Base-by-base conservation (phyloP, 495 filamentous ascomycete genomes). In the Xylaria scruposa region DNA sequence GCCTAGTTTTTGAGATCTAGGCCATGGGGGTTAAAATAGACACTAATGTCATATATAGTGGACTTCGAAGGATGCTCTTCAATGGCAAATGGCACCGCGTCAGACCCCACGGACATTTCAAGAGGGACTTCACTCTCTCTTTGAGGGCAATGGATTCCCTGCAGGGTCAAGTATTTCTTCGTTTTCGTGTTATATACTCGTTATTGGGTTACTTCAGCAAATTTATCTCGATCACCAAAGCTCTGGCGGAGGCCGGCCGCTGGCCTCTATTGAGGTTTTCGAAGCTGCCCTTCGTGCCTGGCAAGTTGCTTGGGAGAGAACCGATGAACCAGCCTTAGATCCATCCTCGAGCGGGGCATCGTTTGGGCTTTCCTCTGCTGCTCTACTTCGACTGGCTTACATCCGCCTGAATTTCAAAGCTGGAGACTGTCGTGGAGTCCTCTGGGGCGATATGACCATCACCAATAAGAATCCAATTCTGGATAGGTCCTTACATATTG, bases 341-440 rank as follows among this genome's bases (percentile, higher is more conserved):
- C 86, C 85, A 36, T 82, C 85, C 49, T 85, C 85, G 44, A 85
- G 84, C 17, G 85, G 85, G 12, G 86, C 84, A 2, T 85, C 86
- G 5, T 84, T 88, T 49, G 85, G 84, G n/a, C 87, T 88, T 70
- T 87, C 84, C 59, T 85, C 86, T 10, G 87, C 85, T 13, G 86
- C 86, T 21, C 80, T 88, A n/a, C 76, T 87, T 21, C 85, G 86
- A 3, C 81, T 88, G 19, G 85, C 86, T 12, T 88, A 87, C 75
- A 87, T 88, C 46, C 77, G 86, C 67, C 74, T 88, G 6, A 84
- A 86, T 68, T 82, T 87, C 26, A 83, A 87, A 60, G 58, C 85
- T 24, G 83, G 83, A 1, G 83, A 83, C 3, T 84, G 83, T 47
- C 83, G 84, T 40, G 80, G 81, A 26, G 80, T 88, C 42, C 81